These are phyloP conservation scores for Pythium biforme DNA, from an alignment of 352 stramenopile species.

Conservation along the genomic window DNA sequence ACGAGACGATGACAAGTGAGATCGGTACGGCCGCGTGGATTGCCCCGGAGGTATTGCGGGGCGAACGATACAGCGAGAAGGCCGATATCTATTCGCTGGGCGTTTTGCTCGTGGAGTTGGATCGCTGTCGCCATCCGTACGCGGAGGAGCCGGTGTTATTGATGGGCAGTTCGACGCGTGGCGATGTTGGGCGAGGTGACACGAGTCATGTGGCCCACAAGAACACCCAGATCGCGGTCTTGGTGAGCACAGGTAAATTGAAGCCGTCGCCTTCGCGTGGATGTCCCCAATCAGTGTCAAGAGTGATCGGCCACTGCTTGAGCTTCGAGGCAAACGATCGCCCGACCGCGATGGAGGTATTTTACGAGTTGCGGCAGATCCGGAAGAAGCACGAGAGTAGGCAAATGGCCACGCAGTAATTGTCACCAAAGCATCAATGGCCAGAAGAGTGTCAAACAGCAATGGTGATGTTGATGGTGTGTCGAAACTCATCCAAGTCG, in stretches of 20 bases:
- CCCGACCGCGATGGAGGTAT: too few relatives aligned
- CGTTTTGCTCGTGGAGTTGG: conserved; percentile 24
- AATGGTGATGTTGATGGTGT: too few relatives aligned
- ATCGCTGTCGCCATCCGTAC: conserved; percentile 1
- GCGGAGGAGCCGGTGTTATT: not conserved
- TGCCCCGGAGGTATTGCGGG: conserved; percentile 14
- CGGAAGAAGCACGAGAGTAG: too few relatives aligned
- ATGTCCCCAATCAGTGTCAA: not conserved
- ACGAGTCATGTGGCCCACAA: not conserved
- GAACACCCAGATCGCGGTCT: conserved; percentile 18
- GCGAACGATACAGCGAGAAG: conserved; percentile 26
- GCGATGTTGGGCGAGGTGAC: not conserved
- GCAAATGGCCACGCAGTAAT: too few relatives aligned
- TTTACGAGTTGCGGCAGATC: too few relatives aligned
- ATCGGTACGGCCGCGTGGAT: conserved; percentile 24
- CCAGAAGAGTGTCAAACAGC: too few relatives aligned
- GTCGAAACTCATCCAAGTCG: too few relatives aligned
- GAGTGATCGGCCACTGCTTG: too few relatives aligned
- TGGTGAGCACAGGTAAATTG: conserved; percentile 21
- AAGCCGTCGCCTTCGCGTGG: conserved; percentile 1
- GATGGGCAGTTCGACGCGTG: not conserved
- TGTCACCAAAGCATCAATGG: too few relatives aligned
- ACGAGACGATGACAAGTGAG: conserved; percentile 25
- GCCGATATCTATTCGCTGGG: conserved; percentile 33
- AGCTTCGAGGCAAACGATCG: too few relatives aligned